Conservation (phyloP, 2,329 filamentous ascomycete genomes). For the Monosporascus sp. region DNA sequence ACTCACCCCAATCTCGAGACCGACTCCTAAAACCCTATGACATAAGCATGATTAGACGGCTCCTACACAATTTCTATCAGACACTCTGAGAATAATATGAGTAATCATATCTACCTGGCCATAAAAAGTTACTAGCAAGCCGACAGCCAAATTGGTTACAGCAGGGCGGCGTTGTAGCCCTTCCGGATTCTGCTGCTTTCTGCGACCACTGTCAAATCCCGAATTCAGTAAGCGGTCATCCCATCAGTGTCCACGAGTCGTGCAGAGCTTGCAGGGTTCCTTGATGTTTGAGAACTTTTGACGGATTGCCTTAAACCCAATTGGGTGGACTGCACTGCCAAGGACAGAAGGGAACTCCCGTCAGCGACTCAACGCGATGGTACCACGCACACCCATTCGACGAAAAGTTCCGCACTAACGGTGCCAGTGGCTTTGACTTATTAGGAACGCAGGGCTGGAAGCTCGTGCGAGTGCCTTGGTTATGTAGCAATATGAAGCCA, state of each 20-base stretch:
- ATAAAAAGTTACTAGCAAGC: neutral
- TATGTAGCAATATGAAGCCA: neutral
- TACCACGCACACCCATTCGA: neutral
- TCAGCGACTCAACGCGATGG: neutral
- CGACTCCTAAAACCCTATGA: conserved; percentile 11
- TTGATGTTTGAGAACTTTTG: neutral
- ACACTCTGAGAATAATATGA: neutral
- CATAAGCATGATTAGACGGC: conserved; percentile 17
- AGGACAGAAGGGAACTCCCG: neutral
- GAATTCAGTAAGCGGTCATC: neutral
- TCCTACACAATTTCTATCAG: neutral
- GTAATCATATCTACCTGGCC: neutral
- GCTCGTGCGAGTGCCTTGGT: neutral
- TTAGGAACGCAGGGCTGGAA: neutral
- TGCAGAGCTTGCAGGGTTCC: neutral
- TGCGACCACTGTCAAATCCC: neutral
- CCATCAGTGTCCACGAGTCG: neutral
- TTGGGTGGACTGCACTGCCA: neutral
- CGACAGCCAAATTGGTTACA: too few species aligned
- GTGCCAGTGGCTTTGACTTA: neutral
- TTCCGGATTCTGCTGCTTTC: neutral
- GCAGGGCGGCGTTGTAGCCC: too few species aligned
- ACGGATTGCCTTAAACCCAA: neutral
- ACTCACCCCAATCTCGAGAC: conserved; percentile 12
- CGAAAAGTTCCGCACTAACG: neutral